phyloP scores from a whole-genome alignment of 345 rosid genomes.

The Chamaenerion angustifolium region DNA sequence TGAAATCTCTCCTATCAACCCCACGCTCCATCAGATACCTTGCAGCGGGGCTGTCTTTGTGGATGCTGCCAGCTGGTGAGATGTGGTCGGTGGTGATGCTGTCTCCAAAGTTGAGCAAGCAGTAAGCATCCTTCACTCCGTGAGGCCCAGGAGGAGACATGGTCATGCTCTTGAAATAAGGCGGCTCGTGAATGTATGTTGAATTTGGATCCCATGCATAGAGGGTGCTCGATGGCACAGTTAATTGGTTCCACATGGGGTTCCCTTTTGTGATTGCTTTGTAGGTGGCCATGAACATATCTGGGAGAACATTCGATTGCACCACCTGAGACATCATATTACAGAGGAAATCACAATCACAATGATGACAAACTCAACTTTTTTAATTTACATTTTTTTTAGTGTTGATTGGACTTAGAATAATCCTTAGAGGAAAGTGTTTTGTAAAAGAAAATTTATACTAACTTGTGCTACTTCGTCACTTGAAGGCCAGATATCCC shows the following conservation, averaged over 20 bases:
- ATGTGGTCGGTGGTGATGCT: conserved; percentile 92
- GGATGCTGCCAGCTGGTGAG: conserved; percentile 91
- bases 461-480: conserved; percentile 72
- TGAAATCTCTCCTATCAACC: conserved; percentile 69
- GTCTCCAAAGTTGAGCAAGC: conserved; percentile 77
- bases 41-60: conserved; percentile 88
- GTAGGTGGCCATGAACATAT: conserved; percentile 85
- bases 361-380: too few relatives aligned
- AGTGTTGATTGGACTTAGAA: too few relatives aligned
- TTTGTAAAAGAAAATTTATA: too few relatives aligned
- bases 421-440: too few relatives aligned
- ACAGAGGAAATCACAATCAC: not conserved
- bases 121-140: conserved; percentile 75
- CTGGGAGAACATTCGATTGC: conserved; percentile 72
- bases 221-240: conserved; percentile 48
- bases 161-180: conserved; percentile 79
- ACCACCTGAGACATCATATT: conserved; percentile 38
- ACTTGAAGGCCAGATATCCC: conserved; percentile 83
- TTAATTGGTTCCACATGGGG: conserved; percentile 75
- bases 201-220: conserved; percentile 78
- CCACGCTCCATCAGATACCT: conserved; percentile 67
- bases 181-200: conserved; percentile 81
- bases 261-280: conserved; percentile 76
- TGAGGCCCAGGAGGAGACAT: conserved; percentile 84
- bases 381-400: too few relatives aligned